phyloP scores from a whole-genome alignment of 2,329 filamentous ascomycete species.

The Aspergillus japonicus region DNA sequence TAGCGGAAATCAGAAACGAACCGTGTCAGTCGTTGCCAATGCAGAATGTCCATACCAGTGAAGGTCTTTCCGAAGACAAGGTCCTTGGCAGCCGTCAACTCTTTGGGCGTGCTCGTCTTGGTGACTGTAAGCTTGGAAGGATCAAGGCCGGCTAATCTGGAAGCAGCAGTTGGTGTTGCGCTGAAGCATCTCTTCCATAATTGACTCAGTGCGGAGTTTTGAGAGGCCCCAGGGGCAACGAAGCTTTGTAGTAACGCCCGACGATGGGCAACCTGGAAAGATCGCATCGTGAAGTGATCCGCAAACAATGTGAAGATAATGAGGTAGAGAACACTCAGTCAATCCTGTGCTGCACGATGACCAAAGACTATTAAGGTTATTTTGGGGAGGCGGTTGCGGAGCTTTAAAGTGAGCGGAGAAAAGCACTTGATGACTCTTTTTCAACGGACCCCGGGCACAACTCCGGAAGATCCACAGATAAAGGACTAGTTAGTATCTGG shows the following conservation, averaged over 20 bases:
- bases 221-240: constrained; percentile 24
- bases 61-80: constrained; percentile 89
- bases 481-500: not conserved
- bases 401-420: constrained; percentile 14
- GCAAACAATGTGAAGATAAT: not conserved
- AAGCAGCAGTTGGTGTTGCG: constrained; percentile 30
- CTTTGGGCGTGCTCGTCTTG: constrained; percentile 73
- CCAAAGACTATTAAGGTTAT: not conserved
- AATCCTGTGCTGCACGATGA: not conserved
- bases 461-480: constrained; percentile 24
- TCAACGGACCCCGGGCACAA: constrained; percentile 27
- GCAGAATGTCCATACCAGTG: constrained; percentile 62
- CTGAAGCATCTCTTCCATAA: constrained; percentile 54
- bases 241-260: constrained; percentile 27
- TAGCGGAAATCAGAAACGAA: constrained; percentile 11
- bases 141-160: constrained; percentile 66
- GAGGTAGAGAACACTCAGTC: not conserved
- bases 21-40: not conserved
- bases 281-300: constrained; percentile 27
- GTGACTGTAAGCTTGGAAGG: constrained; percentile 72
- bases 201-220: constrained; percentile 29
- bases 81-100: constrained; percentile 70
- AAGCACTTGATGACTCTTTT: constrained; percentile 23
- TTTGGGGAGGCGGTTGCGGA: constrained; percentile 8
- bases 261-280: constrained; percentile 36